phyloP scores from a whole-genome alignment of 1,284 basidiomycete species.

The Lentinula novae-zelandiae region DNA sequence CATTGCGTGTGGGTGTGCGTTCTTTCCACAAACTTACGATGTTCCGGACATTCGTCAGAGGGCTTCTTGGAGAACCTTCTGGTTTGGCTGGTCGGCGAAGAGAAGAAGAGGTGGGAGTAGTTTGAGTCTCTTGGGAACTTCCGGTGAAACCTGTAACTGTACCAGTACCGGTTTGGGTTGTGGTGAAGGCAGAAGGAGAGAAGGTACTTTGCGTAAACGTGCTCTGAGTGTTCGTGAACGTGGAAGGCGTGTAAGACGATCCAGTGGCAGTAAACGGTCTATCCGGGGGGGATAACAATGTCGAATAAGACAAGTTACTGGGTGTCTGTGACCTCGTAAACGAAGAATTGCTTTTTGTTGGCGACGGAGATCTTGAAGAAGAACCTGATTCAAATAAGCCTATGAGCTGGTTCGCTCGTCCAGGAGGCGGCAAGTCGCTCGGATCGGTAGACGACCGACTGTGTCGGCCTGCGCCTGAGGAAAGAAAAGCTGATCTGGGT shows the following conservation, averaged over 20 bases:
- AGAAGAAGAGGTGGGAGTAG: conserved; percentile 28
- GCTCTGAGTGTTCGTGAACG: conserved; percentile 10
- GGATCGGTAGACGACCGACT: conserved; percentile 42
- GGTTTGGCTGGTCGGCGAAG: conserved; percentile 43
- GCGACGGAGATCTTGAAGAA: conserved; percentile 26
- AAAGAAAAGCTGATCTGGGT: conserved; percentile 36
- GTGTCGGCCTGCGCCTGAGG: conserved; percentile 27
- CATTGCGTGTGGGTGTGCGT: conserved; percentile 42
- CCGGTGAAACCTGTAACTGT: conserved; percentile 29
- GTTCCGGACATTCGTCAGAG: conserved; percentile 69
- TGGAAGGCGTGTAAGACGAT: conserved; percentile 13
- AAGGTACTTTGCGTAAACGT: conserved; percentile 8
- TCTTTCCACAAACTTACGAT: conserved; percentile 81
- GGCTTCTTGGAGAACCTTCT: conserved; percentile 60
- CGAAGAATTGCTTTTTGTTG: conserved; percentile 13
- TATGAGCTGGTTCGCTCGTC: conserved; percentile 65
- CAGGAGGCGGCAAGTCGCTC: conserved; percentile 46
- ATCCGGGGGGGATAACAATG: conserved; percentile 34
- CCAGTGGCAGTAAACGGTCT: conserved; percentile 21
- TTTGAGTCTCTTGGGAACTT: conserved; percentile 24
- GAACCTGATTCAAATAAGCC: conserved; percentile 67
- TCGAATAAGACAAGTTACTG: conserved; percentile 19
- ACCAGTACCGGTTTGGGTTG: conserved; percentile 27
- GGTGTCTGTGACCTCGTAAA: conserved; percentile 16
- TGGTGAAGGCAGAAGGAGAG: conserved; percentile 13